Evolutionary conservation across 371 early-diverging fungal species (phyloP).

Genomic region (Syncephalastrum sp.): DNA sequence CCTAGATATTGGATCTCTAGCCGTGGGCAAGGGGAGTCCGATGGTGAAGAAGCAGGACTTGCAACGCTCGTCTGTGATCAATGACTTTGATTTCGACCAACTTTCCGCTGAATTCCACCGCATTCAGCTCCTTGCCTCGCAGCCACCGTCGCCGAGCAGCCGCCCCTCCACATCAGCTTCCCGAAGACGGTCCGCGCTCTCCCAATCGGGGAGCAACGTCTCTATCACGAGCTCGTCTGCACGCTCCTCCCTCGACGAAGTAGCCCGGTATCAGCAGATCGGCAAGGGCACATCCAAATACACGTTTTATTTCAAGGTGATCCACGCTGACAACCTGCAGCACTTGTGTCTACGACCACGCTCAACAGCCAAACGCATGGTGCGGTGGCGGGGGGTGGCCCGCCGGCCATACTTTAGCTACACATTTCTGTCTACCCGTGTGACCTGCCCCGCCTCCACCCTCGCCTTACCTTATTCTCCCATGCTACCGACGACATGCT

Average conservation of each 20-base stretch:
- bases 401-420: conserved; percentile 36
- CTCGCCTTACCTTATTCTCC: conserved; percentile 9
- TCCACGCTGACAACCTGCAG: conserved; percentile 35
- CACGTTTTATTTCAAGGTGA: conserved; percentile 40
- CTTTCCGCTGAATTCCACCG: conserved; percentile 17
- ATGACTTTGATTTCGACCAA: conserved; percentile 13
- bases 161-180: conserved; percentile 1
- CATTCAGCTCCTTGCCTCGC: conserved; percentile 13
- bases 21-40: neutral
- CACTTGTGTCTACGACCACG: conserved; percentile 16
- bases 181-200: neutral
- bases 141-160: conserved; percentile 6
- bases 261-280: conserved; percentile 40
- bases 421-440: conserved; percentile 28
- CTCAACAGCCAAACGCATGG: conserved; percentile 7
- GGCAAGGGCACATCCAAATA: conserved; percentile 35
- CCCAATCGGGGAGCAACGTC: conserved; percentile 8
- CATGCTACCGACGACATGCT: conserved; percentile 19
- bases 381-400: conserved; percentile 14
- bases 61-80: conserved; percentile 1
- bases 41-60: neutral
- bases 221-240: conserved; percentile 1
- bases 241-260: conserved; percentile 3
- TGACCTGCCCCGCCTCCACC: conserved; percentile 34
- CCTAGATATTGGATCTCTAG: conserved; percentile 1